A percentile compares a stretch with the other conserved stretches of the same genome.
These are phyloP conservation scores for Candida schatavii DNA, from an alignment of 805 yeast genomes.

Conservation along the genomic window DNA sequence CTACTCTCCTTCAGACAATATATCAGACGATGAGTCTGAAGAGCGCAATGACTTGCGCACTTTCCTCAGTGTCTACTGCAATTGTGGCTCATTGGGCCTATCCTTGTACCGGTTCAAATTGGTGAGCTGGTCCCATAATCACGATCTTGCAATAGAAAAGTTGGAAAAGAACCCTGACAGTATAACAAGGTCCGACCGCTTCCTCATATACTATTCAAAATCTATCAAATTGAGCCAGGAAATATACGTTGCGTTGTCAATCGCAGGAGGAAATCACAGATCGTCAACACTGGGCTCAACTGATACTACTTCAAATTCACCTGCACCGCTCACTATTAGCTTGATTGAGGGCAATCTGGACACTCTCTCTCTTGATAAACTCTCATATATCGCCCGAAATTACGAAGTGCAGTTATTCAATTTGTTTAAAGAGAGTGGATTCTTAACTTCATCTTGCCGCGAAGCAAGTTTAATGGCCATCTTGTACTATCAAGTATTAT, in stretches of 20 bases:
- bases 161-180: slow-evolving; percentile 17
- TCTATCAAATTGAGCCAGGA: slow-evolving; percentile 51
- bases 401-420: slow-evolving; percentile 42
- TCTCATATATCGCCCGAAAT: slow-evolving; percentile 26
- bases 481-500: slow-evolving; percentile 48
- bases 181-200: slow-evolving; percentile 32
- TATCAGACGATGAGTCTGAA: slow-evolving; percentile 16
- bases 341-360: background rate
- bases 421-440: slow-evolving; percentile 39
- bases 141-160: slow-evolving; percentile 29
- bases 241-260: slow-evolving; percentile 39
- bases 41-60: slow-evolving; percentile 35
- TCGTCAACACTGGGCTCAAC: background rate
- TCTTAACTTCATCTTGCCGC: slow-evolving; percentile 26
- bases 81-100: slow-evolving; percentile 50
- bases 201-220: slow-evolving; percentile 43
- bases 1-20: slow-evolving; percentile 18
- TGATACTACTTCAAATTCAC: background rate
- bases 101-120: slow-evolving; percentile 50
- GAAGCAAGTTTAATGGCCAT: slow-evolving; percentile 41
- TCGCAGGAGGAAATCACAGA: slow-evolving; percentile 13
- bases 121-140: slow-evolving; percentile 47
- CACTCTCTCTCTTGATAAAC: slow-evolving; percentile 12
- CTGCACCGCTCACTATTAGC: background rate
- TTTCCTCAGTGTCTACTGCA: slow-evolving; percentile 46